Evolutionary conservation across 768 basidiomycete genomes (phyloP).

Genomic region (Termitomyces sp.): DNA sequence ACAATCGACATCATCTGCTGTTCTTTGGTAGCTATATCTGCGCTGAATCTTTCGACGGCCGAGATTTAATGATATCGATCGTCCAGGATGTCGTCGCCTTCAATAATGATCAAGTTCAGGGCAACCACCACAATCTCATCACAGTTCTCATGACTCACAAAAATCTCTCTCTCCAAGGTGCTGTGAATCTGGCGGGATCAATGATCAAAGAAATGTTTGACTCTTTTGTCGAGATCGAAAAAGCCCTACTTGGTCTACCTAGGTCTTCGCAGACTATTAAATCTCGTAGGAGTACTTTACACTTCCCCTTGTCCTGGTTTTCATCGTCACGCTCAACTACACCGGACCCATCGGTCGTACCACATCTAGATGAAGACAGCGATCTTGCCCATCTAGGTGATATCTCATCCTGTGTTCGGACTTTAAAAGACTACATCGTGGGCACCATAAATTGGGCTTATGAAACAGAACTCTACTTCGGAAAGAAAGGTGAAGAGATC

Average conservation of each 20-base stretch:
- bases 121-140: slow-evolving; percentile 44
- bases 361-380: slow-evolving; percentile 10
- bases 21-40: slow-evolving; percentile 42
- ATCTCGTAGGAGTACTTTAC: slow-evolving; percentile 16
- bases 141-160: slow-evolving; percentile 43
- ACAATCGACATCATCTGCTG: slow-evolving; percentile 50
- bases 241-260: slow-evolving; percentile 15
- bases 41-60: slow-evolving; percentile 1
- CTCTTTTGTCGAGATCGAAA: slow-evolving; percentile 30
- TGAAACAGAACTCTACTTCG: slow-evolving; percentile 60
- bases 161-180: slow-evolving; percentile 46
- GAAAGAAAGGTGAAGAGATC: slow-evolving; percentile 53
- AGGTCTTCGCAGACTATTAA: slow-evolving; percentile 16
- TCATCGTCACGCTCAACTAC: slow-evolving; percentile 7
- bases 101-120: slow-evolving; percentile 39
- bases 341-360: slow-evolving; percentile 5
- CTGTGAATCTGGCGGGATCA: slow-evolving; percentile 38
- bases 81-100: slow-evolving; percentile 58
- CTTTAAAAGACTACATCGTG: slow-evolving; percentile 51
- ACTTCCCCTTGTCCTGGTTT: slow-evolving; percentile 16
- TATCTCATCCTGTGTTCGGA: slow-evolving; percentile 38
- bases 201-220: slow-evolving; percentile 36
- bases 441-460: slow-evolving; percentile 66
- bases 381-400: slow-evolving; percentile 14
- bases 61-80: slow-evolving; percentile 4